Evolutionary conservation across 1,284 basidiomycete species (phyloP).

Genomic region (Austropuccinia psidii): DNA sequence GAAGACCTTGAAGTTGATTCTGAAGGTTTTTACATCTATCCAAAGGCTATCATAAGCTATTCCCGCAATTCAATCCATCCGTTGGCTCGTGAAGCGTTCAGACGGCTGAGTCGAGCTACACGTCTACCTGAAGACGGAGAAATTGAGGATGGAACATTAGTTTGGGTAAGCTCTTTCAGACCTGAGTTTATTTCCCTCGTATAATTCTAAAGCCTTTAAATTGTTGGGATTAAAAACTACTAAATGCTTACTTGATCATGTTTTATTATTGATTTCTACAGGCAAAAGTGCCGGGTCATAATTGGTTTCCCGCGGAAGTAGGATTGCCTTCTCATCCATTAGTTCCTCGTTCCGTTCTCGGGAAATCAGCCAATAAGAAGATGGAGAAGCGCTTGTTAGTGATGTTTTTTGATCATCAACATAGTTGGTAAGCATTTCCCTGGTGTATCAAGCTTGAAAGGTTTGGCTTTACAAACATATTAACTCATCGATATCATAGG

Average conservation of each 20-base stretch:
- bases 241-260: not conserved
- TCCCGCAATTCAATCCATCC: constrained; percentile 15
- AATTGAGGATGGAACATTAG: constrained; percentile 32
- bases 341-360: constrained; percentile 23
- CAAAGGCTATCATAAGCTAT: constrained; percentile 18
- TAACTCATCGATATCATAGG: constrained; percentile 1
- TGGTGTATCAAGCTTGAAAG: too few species aligned
- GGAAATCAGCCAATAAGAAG: not conserved
- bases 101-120: constrained; percentile 27
- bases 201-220: not conserved
- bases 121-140: constrained; percentile 26
- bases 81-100: constrained; percentile 26
- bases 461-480: too few species aligned
- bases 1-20: constrained; percentile 21
- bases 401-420: constrained; percentile 35
- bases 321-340: constrained; percentile 17
- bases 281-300: constrained; percentile 34
- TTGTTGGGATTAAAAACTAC: not conserved
- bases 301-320: constrained; percentile 37
- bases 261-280: not conserved
- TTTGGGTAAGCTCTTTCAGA: constrained; percentile 25
- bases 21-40: constrained; percentile 31
- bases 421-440: constrained; percentile 28
- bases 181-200: not conserved
- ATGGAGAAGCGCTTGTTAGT: constrained; percentile 14